phyloP scores from a whole-genome alignment of 106 monocot genomes.

The Platanthera zijinensis region DNA sequence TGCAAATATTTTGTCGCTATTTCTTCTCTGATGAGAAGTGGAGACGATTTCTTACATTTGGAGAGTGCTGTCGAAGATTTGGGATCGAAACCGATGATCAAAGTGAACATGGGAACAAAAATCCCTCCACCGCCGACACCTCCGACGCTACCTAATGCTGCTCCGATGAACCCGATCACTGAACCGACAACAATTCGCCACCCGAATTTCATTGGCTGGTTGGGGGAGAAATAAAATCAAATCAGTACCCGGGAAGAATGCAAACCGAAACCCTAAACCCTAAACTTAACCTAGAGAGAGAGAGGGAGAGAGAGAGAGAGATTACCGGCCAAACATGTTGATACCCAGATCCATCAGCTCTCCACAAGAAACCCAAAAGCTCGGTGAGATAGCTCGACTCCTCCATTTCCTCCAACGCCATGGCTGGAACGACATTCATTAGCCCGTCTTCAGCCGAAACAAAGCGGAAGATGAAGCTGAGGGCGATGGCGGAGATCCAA shows the following conservation, averaged over 20 bases:
- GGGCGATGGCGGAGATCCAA: background rate
- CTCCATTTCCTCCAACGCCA: background rate
- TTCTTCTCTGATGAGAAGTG: background rate
- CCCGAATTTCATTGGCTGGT: constrained; percentile 47
- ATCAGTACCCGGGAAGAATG: background rate
- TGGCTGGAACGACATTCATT: background rate
- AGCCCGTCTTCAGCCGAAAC: background rate
- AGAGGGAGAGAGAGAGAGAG: background rate
- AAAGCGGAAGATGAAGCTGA: background rate
- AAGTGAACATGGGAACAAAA: constrained; percentile 76
- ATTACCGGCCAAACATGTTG: constrained; percentile 28
- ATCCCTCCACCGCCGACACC: constrained; percentile 74
- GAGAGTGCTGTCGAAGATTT: constrained; percentile 77
- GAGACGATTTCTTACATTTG: constrained; percentile 39
- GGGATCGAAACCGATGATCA: constrained; percentile 76
- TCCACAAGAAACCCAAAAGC: constrained; percentile 15
- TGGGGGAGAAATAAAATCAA: background rate
- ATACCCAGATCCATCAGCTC: constrained; percentile 14
- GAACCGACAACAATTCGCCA: constrained; percentile 65
- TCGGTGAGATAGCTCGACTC: background rate
- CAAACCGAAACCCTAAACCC: background rate
- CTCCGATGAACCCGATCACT: constrained; percentile 54
- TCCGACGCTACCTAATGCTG: constrained; percentile 71
- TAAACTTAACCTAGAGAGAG: background rate
- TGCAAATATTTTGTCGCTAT: background rate